phyloP scores from a whole-genome alignment of 805 yeast species.

The Cyberlindnera xishuangbannaensis region DNA sequence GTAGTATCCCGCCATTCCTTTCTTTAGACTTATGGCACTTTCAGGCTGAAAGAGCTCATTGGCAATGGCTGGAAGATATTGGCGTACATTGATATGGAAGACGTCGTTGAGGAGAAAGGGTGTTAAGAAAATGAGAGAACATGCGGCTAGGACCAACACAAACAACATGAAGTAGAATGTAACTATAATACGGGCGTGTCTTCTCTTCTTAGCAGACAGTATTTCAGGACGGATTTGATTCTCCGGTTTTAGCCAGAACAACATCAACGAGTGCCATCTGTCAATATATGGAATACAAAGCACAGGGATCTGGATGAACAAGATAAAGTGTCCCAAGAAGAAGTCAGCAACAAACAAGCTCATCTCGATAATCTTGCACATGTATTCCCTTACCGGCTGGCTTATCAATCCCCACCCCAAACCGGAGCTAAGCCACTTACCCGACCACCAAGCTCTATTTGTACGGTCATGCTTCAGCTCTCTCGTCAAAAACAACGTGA shows the following conservation, averaged over 20 bases:
- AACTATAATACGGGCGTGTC: slow-evolving; percentile 33
- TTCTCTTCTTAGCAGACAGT: slow-evolving; percentile 37
- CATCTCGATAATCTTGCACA: slow-evolving; percentile 53
- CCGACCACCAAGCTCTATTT: slow-evolving; percentile 68
- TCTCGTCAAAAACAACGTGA: slow-evolving; percentile 41
- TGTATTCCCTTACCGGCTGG: slow-evolving; percentile 52
- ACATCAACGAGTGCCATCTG: slow-evolving; percentile 51
- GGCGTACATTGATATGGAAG: slow-evolving; percentile 34
- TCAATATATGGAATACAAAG: slow-evolving; percentile 52
- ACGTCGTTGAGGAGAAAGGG: slow-evolving; percentile 35
- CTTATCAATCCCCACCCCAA: slow-evolving; percentile 48
- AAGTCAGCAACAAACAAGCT: slow-evolving; percentile 52
- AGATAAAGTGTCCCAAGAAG: slow-evolving; percentile 45
- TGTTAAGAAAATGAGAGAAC: slow-evolving; percentile 31
- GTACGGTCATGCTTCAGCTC: slow-evolving; percentile 50
- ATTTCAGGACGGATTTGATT: slow-evolving; percentile 44
- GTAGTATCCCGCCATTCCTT: slow-evolving; percentile 19
- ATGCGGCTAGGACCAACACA: slow-evolving; percentile 24
- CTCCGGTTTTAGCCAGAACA: slow-evolving; percentile 54
- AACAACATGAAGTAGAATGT: slow-evolving; percentile 32
- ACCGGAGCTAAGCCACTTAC: slow-evolving; percentile 54
- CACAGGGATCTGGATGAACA: slow-evolving; percentile 47
- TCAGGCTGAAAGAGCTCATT: slow-evolving; percentile 38
- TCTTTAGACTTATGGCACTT: slow-evolving; percentile 17
- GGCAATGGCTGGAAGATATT: slow-evolving; percentile 34